A percentile compares a stretch with the other conserved stretches of the same genome.
These are phyloP conservation scores for Myrica gale DNA, from an alignment of 306 rosid genomes.

Conservation along the genomic window DNA sequence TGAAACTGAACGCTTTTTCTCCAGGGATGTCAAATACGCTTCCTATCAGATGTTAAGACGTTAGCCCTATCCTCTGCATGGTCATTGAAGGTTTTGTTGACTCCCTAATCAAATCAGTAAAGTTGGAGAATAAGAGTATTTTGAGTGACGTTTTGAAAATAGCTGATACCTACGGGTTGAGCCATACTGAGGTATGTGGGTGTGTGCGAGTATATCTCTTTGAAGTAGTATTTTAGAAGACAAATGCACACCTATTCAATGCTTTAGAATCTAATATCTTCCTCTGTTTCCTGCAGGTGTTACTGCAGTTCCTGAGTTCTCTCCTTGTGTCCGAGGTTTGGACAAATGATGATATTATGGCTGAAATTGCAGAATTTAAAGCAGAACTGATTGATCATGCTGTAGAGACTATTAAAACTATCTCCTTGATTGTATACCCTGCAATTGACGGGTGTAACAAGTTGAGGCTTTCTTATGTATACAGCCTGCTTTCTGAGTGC, in stretches of 20 bases:
- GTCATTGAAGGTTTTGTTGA: slow-evolving; percentile 59
- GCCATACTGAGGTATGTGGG: slow-evolving; percentile 62
- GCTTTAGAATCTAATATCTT: slow-evolving; percentile 18
- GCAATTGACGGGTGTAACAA: slow-evolving; percentile 78
- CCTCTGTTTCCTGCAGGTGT: slow-evolving; percentile 64
- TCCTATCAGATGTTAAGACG: no score
- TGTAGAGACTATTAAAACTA: slow-evolving; percentile 60
- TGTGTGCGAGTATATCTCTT: slow-evolving; percentile 23
- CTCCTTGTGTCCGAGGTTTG: slow-evolving; percentile 84
- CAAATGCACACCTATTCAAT: slow-evolving; percentile 8
- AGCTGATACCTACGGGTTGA: slow-evolving; percentile 76
- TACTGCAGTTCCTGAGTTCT: slow-evolving; percentile 60
- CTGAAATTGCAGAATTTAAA: slow-evolving; percentile 65
- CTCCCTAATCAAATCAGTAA: slow-evolving; percentile 76
- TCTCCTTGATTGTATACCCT: slow-evolving; percentile 75
- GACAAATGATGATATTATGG: slow-evolving; percentile 76
- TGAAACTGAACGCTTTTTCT: slow-evolving; percentile 79
- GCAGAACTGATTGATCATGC: slow-evolving; percentile 53
- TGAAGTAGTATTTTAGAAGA: slow-evolving; percentile 15
- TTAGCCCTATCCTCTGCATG: no score
- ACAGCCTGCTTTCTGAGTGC: slow-evolving; percentile 76
- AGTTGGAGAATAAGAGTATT: slow-evolving; percentile 70
- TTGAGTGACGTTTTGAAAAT: slow-evolving; percentile 69
- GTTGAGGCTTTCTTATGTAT: slow-evolving; percentile 75
- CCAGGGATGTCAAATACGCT: slow-evolving; percentile 70